Evolutionary conservation across 306 rosid genomes (phyloP).

Genomic region (Corylus americana): DNA sequence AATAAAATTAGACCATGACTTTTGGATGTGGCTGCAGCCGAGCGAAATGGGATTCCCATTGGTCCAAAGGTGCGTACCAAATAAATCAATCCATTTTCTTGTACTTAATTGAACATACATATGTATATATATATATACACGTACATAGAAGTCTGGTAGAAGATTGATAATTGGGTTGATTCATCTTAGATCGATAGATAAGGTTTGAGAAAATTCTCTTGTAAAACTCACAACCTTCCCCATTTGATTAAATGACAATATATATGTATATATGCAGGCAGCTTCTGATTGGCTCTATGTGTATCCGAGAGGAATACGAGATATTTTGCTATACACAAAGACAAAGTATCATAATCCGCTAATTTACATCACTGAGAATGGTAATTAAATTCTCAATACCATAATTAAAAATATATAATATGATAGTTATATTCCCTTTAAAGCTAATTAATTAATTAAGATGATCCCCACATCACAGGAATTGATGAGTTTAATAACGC

Average conservation of each 20-base stretch:
- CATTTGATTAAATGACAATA: too few species aligned
- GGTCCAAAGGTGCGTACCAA: slow-evolving; percentile 51
- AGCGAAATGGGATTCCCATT: slow-evolving; percentile 41
- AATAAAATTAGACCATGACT: neutral
- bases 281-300: slow-evolving; percentile 49
- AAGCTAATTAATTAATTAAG: too few species aligned
- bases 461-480: slow-evolving; percentile 31
- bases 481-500: slow-evolving; percentile 55
- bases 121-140: too few species aligned
- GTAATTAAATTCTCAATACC: slow-evolving; percentile 22
- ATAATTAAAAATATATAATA: too few species aligned
- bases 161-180: too few species aligned
- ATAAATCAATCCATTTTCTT: neutral
- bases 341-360: slow-evolving; percentile 48
- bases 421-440: neutral
- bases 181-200: too few species aligned
- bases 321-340: slow-evolving; percentile 47
- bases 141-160: too few species aligned
- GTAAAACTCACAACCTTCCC: too few species aligned
- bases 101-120: too few species aligned
- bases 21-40: slow-evolving; percentile 23
- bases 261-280: slow-evolving; percentile 29
- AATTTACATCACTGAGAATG: slow-evolving; percentile 69
- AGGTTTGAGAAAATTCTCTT: too few species aligned
- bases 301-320: slow-evolving; percentile 60